A percentile compares a stretch with the other conserved stretches of the same genome.
phyloP scores from a whole-genome alignment of 306 rosid species.

The Nissolia schottii region DNA sequence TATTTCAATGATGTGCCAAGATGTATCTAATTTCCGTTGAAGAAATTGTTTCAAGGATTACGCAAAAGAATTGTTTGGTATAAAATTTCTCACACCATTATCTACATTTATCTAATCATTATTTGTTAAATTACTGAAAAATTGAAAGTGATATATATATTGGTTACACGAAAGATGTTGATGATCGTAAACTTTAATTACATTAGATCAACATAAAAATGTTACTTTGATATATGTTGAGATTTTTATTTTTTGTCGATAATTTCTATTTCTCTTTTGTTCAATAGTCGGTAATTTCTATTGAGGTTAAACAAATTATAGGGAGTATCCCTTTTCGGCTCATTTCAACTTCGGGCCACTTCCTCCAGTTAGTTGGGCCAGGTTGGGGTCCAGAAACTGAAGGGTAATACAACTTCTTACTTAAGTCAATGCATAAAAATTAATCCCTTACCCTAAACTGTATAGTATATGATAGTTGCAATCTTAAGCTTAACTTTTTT shows the following conservation, averaged over 20 bases:
- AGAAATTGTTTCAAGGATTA: neutral
- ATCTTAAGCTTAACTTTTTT: too few species aligned
- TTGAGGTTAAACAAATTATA: neutral
- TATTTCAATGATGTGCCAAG: neutral
- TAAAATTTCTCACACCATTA: neutral
- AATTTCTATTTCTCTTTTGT: too few species aligned
- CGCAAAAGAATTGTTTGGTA: neutral
- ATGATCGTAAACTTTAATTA: neutral
- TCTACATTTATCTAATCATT: neutral
- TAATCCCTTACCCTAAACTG: too few species aligned
- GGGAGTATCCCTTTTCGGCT: neutral
- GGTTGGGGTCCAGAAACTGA: too few species aligned
- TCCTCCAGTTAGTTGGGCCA: neutral
- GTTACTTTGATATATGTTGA: neutral
- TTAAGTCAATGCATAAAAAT: too few species aligned
- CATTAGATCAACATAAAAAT: neutral
- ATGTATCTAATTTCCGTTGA: neutral
- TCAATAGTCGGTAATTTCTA: too few species aligned
- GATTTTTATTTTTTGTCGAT: too few species aligned
- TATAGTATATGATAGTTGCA: too few species aligned
- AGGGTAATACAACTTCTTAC: too few species aligned
- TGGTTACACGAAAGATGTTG: too few species aligned
- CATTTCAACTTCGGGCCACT: neutral
- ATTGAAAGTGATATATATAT: neutral
- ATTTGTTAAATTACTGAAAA: neutral